phyloP scores from a whole-genome alignment of 176 grass and related monocot genomes.

The Eragrostis nindensis region DNA sequence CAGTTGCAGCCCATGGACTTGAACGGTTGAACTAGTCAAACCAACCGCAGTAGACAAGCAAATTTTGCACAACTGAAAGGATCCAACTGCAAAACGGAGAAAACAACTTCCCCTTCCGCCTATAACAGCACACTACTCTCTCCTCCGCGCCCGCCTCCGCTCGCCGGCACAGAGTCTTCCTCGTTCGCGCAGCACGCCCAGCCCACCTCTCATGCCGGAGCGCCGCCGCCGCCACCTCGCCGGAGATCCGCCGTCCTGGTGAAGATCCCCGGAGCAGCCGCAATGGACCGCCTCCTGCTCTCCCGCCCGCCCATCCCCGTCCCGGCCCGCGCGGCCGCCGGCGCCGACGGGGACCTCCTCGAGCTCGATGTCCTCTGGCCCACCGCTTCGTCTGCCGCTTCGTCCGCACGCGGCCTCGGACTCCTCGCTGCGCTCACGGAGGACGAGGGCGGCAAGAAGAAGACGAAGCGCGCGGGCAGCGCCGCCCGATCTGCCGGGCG shows the following conservation, averaged over 20 bases:
- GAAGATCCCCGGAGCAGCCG: constrained; percentile 34
- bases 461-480: constrained; percentile 46
- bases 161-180: constrained; percentile 40
- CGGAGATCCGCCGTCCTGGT: constrained; percentile 51
- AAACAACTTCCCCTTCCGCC: constrained; percentile 10
- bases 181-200: neutral
- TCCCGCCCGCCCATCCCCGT: constrained; percentile 40
- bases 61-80: neutral
- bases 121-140: neutral
- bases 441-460: constrained; percentile 41
- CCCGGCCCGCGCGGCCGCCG: constrained; percentile 1
- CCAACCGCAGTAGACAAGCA: neutral
- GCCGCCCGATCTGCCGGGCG: constrained; percentile 42
- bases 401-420: neutral
- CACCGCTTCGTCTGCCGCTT: neutral
- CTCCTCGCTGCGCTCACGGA: constrained; percentile 47
- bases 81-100: neutral
- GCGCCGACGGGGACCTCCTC: constrained; percentile 46
- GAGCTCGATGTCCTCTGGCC: constrained; percentile 61
- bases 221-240: constrained; percentile 32
- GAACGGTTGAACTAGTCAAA: neutral
- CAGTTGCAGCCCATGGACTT: too few species aligned
- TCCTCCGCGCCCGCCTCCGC: constrained; percentile 27
- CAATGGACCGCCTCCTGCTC: constrained; percentile 50
- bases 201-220: constrained; percentile 49